These are phyloP conservation scores for Camillea tinctor DNA, from an alignment of 2,329 filamentous ascomycete genomes.

Conservation along the genomic window DNA sequence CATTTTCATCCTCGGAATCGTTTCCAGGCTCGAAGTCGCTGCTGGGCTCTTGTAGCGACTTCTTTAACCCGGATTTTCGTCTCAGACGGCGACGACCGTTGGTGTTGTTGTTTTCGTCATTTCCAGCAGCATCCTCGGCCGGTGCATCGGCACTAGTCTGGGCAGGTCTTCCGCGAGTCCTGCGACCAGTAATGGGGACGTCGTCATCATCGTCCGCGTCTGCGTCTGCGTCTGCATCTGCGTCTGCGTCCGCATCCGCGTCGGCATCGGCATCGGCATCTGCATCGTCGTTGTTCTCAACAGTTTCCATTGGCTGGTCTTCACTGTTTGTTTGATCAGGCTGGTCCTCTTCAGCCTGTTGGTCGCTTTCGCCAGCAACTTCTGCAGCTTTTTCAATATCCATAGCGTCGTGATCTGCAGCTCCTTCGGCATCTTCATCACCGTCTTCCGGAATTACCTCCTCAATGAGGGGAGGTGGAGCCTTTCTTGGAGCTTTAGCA, in stretches of 20 bases:
- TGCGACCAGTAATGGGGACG: slow-evolving; percentile 43
- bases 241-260: too few relatives aligned
- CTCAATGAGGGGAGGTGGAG: slow-evolving; percentile 45
- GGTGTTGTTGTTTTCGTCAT: slow-evolving; percentile 28
- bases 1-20: slow-evolving; percentile 55
- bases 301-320: slow-evolving; percentile 32
- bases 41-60: slow-evolving; percentile 51
- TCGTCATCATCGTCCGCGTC: slow-evolving; percentile 53
- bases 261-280: too few relatives aligned
- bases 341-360: slow-evolving; percentile 13
- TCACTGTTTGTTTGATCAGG: slow-evolving; percentile 20
- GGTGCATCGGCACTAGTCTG: slow-evolving; percentile 17
- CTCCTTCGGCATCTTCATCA: slow-evolving; percentile 23
- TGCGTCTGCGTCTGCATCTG: too few relatives aligned
- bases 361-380: slow-evolving; percentile 27
- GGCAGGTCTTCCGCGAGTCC: slow-evolving; percentile 38
- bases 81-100: slow-evolving; percentile 47
- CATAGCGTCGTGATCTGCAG: slow-evolving; percentile 28
- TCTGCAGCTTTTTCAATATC: slow-evolving; percentile 30
- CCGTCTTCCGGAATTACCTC: slow-evolving; percentile 54
- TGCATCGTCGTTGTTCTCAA: slow-evolving; percentile 31
- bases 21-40: slow-evolving; percentile 62
- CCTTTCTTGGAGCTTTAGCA: slow-evolving; percentile 50
- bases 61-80: slow-evolving; percentile 45
- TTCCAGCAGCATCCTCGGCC: slow-evolving; percentile 18